A percentile compares a stretch with the other conserved stretches of the same genome.
Conservation (phyloP, 148 eudicot genomes). For the Fagopyrum homotropicum region DNA sequence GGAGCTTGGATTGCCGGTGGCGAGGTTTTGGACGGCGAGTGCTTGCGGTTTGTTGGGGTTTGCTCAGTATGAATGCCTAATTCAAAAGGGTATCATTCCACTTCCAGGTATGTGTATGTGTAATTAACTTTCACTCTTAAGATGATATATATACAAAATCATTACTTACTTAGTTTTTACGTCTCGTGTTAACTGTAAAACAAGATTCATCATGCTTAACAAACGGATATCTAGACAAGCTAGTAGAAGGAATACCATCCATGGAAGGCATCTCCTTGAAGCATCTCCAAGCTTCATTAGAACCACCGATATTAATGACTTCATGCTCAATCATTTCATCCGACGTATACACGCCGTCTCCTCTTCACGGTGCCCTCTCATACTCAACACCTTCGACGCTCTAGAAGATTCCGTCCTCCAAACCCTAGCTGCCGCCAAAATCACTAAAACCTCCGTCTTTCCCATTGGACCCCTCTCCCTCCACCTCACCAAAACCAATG, state of each 20-base stretch:
- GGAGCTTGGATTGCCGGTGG: no score
- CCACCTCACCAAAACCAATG: not conserved
- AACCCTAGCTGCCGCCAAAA: slow-evolving; percentile 15
- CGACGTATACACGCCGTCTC: not conserved
- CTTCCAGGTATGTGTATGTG: no score
- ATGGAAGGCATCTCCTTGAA: slow-evolving; percentile 30
- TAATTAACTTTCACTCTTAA: no score
- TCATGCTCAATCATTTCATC: slow-evolving; percentile 12
- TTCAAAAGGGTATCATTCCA: no score
- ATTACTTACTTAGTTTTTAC: no score
- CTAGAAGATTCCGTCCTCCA: slow-evolving; percentile 21
- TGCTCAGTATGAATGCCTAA: no score
- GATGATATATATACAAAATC: no score
- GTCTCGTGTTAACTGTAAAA: not conserved
- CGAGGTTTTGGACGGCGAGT: no score
- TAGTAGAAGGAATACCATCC: slow-evolving; percentile 28
- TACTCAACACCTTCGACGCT: slow-evolving; percentile 32
- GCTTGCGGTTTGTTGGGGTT: no score
- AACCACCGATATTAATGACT: slow-evolving; percentile 21
- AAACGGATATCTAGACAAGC: slow-evolving; percentile 23
- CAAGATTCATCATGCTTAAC: slow-evolving; percentile 23
- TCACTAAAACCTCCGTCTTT: slow-evolving; percentile 18
- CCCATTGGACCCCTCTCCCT: slow-evolving; percentile 28
- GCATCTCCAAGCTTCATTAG: slow-evolving; percentile 26
- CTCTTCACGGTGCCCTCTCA: slow-evolving; percentile 15